Evolutionary conservation across 139 green algal genomes (phyloP).

Genomic region (Chlamydomonas incerta): DNA sequence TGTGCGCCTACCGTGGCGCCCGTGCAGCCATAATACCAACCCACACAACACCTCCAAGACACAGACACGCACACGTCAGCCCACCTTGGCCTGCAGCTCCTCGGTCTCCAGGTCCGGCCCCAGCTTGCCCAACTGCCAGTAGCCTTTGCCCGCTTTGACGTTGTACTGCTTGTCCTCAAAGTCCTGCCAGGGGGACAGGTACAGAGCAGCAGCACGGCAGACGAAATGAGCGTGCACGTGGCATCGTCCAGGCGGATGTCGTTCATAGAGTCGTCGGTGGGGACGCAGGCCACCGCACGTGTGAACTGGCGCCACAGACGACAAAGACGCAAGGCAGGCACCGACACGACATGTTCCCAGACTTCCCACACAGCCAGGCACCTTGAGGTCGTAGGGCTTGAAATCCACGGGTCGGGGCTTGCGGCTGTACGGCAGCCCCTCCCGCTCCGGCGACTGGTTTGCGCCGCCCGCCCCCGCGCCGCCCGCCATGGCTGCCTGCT

Average conservation of each 20-base stretch:
- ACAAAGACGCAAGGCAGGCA: no score
- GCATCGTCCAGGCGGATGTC: no score
- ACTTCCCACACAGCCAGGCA: not conserved
- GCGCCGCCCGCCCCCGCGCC: not conserved
- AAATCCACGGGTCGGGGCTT: conserved; percentile 62
- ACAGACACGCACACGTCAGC: no score
- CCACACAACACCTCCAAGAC: no score
- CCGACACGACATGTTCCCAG: no score
- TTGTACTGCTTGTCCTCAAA: conserved; percentile 78
- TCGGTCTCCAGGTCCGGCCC: conserved; percentile 71
- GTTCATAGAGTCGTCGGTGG: no score
- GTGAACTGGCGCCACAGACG: no score
- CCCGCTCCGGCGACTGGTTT: not conserved
- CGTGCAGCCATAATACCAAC: not conserved
- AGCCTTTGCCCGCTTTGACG: conserved; percentile 62
- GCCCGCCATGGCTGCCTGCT: not conserved
- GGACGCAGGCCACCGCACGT: no score
- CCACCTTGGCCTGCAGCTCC: conserved; percentile 71
- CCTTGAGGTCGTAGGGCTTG: conserved; percentile 57
- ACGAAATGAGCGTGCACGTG: no score
- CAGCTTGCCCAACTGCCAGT: conserved; percentile 82
- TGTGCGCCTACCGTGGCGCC: no score
- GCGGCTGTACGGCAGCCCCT: conserved; percentile 60
- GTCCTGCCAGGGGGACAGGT: conserved; percentile 32
- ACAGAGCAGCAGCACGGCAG: no score